Evolutionary conservation across 148 eudicot species (phyloP), one percentile per base, ranked within the genome.

Genomic region (Fagopyrum homotropicum): DNA sequence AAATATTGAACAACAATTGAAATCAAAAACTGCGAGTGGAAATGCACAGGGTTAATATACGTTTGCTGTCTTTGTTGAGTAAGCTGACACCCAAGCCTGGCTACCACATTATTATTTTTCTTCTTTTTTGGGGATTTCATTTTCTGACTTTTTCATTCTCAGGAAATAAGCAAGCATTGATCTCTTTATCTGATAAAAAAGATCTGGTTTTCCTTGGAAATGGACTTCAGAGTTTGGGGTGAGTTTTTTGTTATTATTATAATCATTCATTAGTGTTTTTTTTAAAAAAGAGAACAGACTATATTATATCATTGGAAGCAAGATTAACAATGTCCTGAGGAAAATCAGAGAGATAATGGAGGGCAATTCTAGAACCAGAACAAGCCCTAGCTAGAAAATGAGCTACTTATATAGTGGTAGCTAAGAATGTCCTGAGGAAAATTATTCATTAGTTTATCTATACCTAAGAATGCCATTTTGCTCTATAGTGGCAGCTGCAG

Each of bases 171-270:
- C 89, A 79, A 77, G 99, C 91, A 6, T 79, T 96, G 82, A 87
- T 96, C 78, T 96, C 99, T 19, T 74, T 95, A 73, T 95, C 99
- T 30, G 92, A 95, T 78, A 95, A 95, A 85, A 90, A 54, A 73
- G 88, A 88, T 76, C 79, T 92, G 83, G 80, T 83, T 79, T 57
- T 87, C 75, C 88, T 96, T 74, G 98, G 89, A 15, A 79, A 75
- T 69, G 98, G 91, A 55, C 86, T 96, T 44, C 97, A 90, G 78
- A 88, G 82, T 70, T 77, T 96, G 73, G 99, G 99, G 99, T 95
- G 72, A 86, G 86, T 10, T 45, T 69, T n/a, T 59, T 19, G 46
- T 30, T 22, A 4, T 66, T 66, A 40, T 22, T 66, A 2, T 35
- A 35, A 63, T 63, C 15, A 14, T 66, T 43, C 47, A 22, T 22